These are phyloP conservation scores for Wallacemonas collosoma DNA, from an alignment of 208 protist genomes.

Conservation along the genomic window DNA sequence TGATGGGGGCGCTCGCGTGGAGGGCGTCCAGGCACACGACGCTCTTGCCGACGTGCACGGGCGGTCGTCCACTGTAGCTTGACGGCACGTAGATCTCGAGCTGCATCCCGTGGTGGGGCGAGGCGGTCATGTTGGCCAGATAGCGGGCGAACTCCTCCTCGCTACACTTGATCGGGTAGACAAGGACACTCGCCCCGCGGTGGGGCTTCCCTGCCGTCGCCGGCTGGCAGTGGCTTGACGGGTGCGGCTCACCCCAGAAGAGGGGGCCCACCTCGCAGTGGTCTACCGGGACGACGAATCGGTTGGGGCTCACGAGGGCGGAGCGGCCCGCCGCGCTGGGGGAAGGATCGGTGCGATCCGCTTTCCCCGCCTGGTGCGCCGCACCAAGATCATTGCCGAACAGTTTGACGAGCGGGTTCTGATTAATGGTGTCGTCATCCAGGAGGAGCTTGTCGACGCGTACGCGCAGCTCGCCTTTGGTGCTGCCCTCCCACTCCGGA, in stretches of 20 bases:
- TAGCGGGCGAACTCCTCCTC: slow-evolving; percentile 61
- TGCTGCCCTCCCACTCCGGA: slow-evolving; percentile 66
- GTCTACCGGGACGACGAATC: slow-evolving; percentile 73
- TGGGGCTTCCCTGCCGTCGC: slow-evolving; percentile 52
- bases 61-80: slow-evolving; percentile 73
- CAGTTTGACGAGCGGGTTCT: slow-evolving; percentile 52
- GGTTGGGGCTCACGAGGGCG: slow-evolving; percentile 34
- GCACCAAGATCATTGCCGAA: slow-evolving; percentile 19
- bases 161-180: slow-evolving; percentile 78
- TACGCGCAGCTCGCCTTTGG: slow-evolving; percentile 77
- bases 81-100: slow-evolving; percentile 80
- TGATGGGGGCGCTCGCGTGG: slow-evolving; percentile 34
- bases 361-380: neutral
- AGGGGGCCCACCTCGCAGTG: slow-evolving; percentile 76
- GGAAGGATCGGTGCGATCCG: neutral
- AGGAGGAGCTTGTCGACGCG: slow-evolving; percentile 81
- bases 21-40: slow-evolving; percentile 58
- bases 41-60: slow-evolving; percentile 64
- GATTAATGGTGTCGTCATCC: slow-evolving; percentile 64
- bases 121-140: slow-evolving; percentile 58
- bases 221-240: slow-evolving; percentile 61
- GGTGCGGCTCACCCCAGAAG: slow-evolving; percentile 77
- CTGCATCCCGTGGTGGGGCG: slow-evolving; percentile 61
- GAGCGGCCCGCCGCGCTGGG: neutral
- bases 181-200: slow-evolving; percentile 54